Evolutionary conservation across 2,329 filamentous ascomycete genomes (phyloP).

Genomic region (Penicillium decumbens): DNA sequence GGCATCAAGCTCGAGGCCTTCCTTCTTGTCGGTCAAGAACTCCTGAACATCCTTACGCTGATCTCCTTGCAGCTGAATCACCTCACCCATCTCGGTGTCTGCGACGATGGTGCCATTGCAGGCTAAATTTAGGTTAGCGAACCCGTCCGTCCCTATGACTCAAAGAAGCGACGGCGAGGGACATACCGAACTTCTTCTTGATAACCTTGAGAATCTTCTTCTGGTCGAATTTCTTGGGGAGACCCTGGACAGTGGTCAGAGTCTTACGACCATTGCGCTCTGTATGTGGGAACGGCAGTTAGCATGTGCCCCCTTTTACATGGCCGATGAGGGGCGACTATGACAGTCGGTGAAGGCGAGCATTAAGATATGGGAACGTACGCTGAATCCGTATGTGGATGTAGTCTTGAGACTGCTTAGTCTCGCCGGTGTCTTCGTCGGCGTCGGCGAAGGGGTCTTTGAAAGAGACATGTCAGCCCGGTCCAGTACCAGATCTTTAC

Average conservation of each 20-base stretch:
- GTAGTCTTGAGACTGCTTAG: conserved; percentile 93
- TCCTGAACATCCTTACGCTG: conserved; percentile 98
- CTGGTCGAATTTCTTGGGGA: conserved; percentile 98
- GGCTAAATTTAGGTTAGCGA: conserved; percentile 50
- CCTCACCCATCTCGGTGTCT: conserved; percentile 95
- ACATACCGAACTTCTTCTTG: conserved; percentile 96
- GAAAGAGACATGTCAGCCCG: conserved; percentile 31
- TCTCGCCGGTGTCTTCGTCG: conserved; percentile 97
- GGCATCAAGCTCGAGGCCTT: conserved; percentile 85
- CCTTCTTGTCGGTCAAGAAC: conserved; percentile 93
- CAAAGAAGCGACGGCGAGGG: background rate
- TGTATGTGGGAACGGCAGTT: conserved; percentile 42
- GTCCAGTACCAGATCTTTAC: conserved; percentile 31
- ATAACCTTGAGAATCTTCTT: conserved; percentile 99
- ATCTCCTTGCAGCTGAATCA: conserved; percentile 99
- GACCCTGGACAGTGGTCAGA: conserved; percentile 97
- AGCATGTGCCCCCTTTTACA: conserved; percentile 11
- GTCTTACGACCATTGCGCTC: conserved; percentile 99
- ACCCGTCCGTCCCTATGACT: background rate
- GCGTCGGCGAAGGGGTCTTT: conserved; percentile 99
- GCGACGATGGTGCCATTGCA: conserved; percentile 99
- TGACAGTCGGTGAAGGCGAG: background rate
- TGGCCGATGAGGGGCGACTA: conserved; percentile 5
- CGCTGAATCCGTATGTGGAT: conserved; percentile 99
- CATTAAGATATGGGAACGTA: conserved; percentile 50